Conservation (phyloP, 2,329 filamentous ascomycete genomes). For the Whalleya microplaca region DNA sequence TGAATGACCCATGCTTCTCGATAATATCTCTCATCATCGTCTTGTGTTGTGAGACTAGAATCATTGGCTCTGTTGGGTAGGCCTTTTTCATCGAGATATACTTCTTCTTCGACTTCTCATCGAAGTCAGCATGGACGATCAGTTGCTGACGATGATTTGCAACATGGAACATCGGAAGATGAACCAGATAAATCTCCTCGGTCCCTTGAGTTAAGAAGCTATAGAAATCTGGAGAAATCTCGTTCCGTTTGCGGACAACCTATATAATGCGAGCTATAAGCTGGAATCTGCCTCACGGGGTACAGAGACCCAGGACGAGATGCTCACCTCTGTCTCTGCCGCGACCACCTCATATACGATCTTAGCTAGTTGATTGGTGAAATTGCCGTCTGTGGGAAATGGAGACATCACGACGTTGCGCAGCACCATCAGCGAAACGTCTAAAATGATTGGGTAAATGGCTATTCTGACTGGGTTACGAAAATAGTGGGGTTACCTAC, state of each 20-base stretch:
- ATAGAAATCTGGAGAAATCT: slow-evolving; percentile 38
- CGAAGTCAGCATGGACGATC: slow-evolving; percentile 38
- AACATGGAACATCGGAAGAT: slow-evolving; percentile 44
- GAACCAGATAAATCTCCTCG: slow-evolving; percentile 39
- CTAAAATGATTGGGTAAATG: too few relatives aligned
- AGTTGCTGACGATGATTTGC: slow-evolving; percentile 46
- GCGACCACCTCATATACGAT: slow-evolving; percentile 38
- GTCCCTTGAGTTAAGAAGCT: slow-evolving; percentile 45
- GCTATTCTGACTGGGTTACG: too few relatives aligned
- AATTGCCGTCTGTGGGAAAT: slow-evolving; percentile 44
- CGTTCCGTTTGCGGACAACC: slow-evolving; percentile 41
- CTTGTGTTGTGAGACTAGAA: slow-evolving; percentile 33
- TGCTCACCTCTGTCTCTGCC: slow-evolving; percentile 32
- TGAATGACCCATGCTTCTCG: slow-evolving; percentile 27
- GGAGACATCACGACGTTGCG: slow-evolving; percentile 54
- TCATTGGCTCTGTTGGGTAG: slow-evolving; percentile 32
- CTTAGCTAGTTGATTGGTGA: slow-evolving; percentile 42
- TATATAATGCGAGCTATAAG: slow-evolving; percentile 6
- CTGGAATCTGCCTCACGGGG: neutral
- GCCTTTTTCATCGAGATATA: slow-evolving; percentile 32
- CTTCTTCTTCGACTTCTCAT: slow-evolving; percentile 17
- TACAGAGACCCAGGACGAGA: neutral
- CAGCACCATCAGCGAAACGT: too few relatives aligned
- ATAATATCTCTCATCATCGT: slow-evolving; percentile 30
- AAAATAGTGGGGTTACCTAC: too few relatives aligned